A percentile compares a stretch with the other conserved stretches of the same genome.
phyloP scores from a whole-genome alignment of 495 filamentous ascomycete species.

The Penicillium dipodomyicola region DNA sequence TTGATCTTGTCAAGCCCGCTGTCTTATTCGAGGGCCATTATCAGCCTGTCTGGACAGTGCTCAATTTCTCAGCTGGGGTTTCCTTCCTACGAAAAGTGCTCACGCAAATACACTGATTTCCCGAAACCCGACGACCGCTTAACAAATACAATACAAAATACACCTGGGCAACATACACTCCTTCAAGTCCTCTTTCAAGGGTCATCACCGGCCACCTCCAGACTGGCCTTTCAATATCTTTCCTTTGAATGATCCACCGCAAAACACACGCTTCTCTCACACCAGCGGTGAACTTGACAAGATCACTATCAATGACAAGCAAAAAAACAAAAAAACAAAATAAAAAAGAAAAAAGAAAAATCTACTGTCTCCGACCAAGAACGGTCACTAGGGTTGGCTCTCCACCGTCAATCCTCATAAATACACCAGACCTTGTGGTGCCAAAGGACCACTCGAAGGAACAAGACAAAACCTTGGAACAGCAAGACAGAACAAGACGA shows the following conservation, averaged over 20 bases:
- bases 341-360: neutral
- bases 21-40: neutral
- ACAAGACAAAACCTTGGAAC: neutral
- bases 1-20: neutral
- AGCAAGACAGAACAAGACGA: neutral
- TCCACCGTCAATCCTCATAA: too few relatives aligned
- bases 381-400: neutral
- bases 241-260: neutral
- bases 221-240: neutral
- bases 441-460: neutral
- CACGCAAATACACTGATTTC: neutral
- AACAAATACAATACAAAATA: neutral
- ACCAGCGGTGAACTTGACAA: neutral
- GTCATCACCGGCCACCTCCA: neutral
- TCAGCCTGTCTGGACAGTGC: neutral
- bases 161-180: neutral
- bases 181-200: neutral
- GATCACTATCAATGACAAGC: neutral
- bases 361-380: neutral
- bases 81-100: neutral
- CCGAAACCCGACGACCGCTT: neutral
- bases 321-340: neutral
- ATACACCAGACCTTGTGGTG: too few relatives aligned
- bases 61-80: neutral
- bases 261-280: neutral